phyloP scores from a whole-genome alignment of 768 basidiomycete species.

The Serendipita sp. region DNA sequence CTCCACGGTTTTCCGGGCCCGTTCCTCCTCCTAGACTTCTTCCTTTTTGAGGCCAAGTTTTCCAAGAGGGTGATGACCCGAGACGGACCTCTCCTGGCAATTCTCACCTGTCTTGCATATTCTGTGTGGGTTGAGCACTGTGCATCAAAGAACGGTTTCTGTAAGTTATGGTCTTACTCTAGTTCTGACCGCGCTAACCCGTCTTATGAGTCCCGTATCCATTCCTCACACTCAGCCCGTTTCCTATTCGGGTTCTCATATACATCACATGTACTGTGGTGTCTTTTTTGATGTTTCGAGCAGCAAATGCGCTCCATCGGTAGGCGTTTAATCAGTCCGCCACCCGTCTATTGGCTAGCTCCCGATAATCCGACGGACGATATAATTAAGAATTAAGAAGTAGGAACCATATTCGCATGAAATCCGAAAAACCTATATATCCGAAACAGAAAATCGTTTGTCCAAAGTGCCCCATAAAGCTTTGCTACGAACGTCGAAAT shows the following conservation, averaged over 20 bases:
- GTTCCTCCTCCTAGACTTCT: constrained; percentile 48
- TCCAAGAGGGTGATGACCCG: constrained; percentile 19
- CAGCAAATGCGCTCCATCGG: constrained; percentile 42
- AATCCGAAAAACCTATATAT: background rate
- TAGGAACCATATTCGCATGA: background rate
- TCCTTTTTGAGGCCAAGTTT: constrained; percentile 47
- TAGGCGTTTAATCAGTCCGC: background rate
- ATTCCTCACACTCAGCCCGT: constrained; percentile 49
- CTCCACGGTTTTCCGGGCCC: constrained; percentile 50
- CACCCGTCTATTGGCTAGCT: background rate
- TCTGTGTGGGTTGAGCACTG: constrained; percentile 51
- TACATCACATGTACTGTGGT: constrained; percentile 38
- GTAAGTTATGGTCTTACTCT: constrained; percentile 27
- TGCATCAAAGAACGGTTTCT: constrained; percentile 40
- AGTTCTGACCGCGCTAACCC: background rate
- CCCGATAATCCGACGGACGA: background rate
- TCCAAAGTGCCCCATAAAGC: background rate
- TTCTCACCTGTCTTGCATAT: constrained; percentile 32
- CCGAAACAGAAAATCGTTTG: background rate
- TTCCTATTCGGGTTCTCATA: constrained; percentile 37
- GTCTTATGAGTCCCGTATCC: constrained; percentile 56
- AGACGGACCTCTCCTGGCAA: constrained; percentile 21
- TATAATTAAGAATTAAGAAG: too few species aligned
- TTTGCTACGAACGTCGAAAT: background rate
- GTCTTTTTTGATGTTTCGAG: constrained; percentile 39